Evolutionary conservation across 2,329 filamentous ascomycete genomes (phyloP).

Genomic region (Fusarium longipes): DNA sequence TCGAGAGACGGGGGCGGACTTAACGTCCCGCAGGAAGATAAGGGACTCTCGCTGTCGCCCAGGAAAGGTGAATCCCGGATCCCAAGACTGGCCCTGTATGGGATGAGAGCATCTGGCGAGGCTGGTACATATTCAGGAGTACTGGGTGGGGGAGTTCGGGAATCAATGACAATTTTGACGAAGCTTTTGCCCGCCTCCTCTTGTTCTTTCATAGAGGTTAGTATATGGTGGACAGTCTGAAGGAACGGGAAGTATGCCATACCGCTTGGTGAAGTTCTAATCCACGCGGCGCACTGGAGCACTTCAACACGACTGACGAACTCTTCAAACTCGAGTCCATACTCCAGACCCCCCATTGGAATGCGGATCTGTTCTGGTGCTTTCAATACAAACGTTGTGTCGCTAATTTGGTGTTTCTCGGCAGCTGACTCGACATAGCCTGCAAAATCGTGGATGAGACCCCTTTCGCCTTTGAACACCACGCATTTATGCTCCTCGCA

Average conservation of each 20-base stretch:
- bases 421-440: slow-evolving; percentile 27
- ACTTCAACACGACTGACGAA: slow-evolving; percentile 44
- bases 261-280: slow-evolving; percentile 25
- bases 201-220: slow-evolving; percentile 3
- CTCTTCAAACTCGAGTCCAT: slow-evolving; percentile 36
- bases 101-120: background rate
- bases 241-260: slow-evolving; percentile 3
- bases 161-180: background rate
- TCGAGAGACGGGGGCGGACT: background rate
- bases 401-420: background rate
- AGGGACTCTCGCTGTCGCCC: background rate
- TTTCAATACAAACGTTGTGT: slow-evolving; percentile 26
- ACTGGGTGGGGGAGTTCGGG: background rate
- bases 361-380: slow-evolving; percentile 30
- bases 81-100: background rate
- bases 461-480: slow-evolving; percentile 40
- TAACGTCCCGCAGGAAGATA: slow-evolving; percentile 1
- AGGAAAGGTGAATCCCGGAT: background rate
- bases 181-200: background rate
- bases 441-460: slow-evolving; percentile 35
- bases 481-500: slow-evolving; percentile 29
- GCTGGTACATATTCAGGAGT: background rate
- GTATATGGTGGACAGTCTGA: background rate
- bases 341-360: slow-evolving; percentile 36
- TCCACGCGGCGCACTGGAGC: slow-evolving; percentile 44